Conservation (phyloP, 1,284 basidiomycete species). For the Ustilago crameri region DNA sequence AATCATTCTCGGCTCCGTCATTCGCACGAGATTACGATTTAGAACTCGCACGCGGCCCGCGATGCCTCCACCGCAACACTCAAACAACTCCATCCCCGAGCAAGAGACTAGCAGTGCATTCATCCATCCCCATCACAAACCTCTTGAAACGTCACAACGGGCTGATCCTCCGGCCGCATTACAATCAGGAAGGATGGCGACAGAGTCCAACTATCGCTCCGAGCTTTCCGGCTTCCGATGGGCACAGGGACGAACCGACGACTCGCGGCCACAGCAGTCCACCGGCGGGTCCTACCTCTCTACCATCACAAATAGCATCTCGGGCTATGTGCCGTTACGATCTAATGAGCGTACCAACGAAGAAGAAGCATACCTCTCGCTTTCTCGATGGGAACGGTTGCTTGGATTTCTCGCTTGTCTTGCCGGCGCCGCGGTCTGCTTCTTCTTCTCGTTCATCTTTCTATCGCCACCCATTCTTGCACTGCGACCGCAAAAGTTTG, state of each 20-base stretch:
- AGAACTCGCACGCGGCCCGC: constrained; percentile 12
- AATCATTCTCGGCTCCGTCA: background rate
- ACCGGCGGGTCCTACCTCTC: constrained; percentile 42
- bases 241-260: constrained; percentile 59
- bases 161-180: no score
- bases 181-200: constrained; percentile 14
- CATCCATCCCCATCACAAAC: background rate
- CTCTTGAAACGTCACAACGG: background rate
- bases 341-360: constrained; percentile 86
- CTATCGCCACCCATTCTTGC: constrained; percentile 79
- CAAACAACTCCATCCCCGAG: constrained; percentile 10
- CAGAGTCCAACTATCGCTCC: constrained; percentile 55
- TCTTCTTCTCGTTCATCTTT: constrained; percentile 90
- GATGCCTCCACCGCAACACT: constrained; percentile 28
- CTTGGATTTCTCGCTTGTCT: constrained; percentile 93
- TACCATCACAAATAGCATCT: constrained; percentile 72
- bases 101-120: background rate
- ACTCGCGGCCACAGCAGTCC: constrained; percentile 36
- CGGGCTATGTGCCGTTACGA: constrained; percentile 86
- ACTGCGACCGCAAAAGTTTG: constrained; percentile 63
- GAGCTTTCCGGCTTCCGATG: constrained; percentile 59
- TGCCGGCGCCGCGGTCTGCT: constrained; percentile 89
- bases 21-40: constrained; percentile 24
- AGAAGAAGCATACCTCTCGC: constrained; percentile 85
- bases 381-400: constrained; percentile 71